phyloP scores from a whole-genome alignment of 140 eudicot species.

The Senecio squalidus region DNA sequence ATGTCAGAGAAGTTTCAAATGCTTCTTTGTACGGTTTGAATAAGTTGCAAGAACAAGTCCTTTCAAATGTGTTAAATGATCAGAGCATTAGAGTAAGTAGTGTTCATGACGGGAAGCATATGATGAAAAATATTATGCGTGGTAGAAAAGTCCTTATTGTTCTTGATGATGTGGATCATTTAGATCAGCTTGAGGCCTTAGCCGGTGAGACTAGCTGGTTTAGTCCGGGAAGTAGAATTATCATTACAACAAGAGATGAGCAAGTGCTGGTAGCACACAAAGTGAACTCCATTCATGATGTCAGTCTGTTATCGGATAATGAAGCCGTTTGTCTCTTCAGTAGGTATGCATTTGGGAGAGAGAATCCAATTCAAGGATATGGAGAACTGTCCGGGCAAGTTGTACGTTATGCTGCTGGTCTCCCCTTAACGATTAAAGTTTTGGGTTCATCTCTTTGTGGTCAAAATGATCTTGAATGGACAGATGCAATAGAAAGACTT shows the following conservation, averaged over 20 bases:
- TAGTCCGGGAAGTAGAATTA: constrained; percentile 15
- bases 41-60: constrained; percentile 8
- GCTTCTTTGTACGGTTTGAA: neutral
- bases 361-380: neutral
- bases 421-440: constrained; percentile 30
- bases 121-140: constrained; percentile 8
- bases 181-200: constrained; percentile 19
- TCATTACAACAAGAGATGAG: constrained; percentile 16
- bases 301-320: neutral
- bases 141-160: constrained; percentile 15
- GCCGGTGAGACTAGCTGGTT: constrained; percentile 7
- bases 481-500: neutral
- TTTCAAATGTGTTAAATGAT: neutral
- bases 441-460: constrained; percentile 23
- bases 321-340: neutral
- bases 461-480: constrained; percentile 7
- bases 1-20: constrained; percentile 13
- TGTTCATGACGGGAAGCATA: neutral
- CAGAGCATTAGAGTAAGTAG: neutral
- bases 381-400: neutral
- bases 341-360: neutral
- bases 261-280: neutral
- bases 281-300: neutral
- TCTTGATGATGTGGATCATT: constrained; percentile 25
- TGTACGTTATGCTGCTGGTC: constrained; percentile 17